Evolutionary conservation across 2,329 filamentous ascomycete genomes (phyloP).

Genomic region (Alternaria burnsii): DNA sequence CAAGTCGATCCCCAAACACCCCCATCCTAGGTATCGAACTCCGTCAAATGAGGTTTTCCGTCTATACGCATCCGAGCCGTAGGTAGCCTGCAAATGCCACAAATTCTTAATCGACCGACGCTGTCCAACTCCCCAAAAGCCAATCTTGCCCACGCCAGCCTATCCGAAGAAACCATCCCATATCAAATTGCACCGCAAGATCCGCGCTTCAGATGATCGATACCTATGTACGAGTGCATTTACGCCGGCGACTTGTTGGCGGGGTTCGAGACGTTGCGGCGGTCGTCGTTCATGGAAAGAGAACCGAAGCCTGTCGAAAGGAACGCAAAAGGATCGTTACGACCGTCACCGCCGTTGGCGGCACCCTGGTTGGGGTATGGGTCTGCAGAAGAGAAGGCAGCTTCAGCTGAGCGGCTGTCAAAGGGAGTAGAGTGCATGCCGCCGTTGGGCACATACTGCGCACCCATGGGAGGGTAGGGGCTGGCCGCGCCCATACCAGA

Average conservation of each 20-base stretch:
- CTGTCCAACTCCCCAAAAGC: slow-evolving; percentile 48
- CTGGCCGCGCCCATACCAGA: slow-evolving; percentile 83
- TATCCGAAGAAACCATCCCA: slow-evolving; percentile 46
- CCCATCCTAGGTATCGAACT: slow-evolving; percentile 50
- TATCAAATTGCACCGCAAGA: slow-evolving; percentile 48
- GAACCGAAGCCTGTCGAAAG: slow-evolving; percentile 76
- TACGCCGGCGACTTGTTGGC: slow-evolving; percentile 53
- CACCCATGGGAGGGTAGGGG: slow-evolving; percentile 78
- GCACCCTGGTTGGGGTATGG: slow-evolving; percentile 82
- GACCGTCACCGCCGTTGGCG: slow-evolving; percentile 68
- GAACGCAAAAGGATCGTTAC: slow-evolving; percentile 82
- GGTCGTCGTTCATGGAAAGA: slow-evolving; percentile 72
- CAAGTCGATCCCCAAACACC: slow-evolving; percentile 47
- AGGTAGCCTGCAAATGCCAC: slow-evolving; percentile 50
- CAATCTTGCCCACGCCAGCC: slow-evolving; percentile 48
- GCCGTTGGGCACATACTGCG: slow-evolving; percentile 78
- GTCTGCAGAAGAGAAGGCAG: slow-evolving; percentile 88
- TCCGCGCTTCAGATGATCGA: slow-evolving; percentile 44
- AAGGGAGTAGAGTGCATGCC: slow-evolving; percentile 87
- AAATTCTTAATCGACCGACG: slow-evolving; percentile 50
- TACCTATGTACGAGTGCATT: slow-evolving; percentile 44
- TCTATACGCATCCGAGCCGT: slow-evolving; percentile 49
- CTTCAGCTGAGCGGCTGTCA: slow-evolving; percentile 91
- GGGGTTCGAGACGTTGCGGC: slow-evolving; percentile 54
- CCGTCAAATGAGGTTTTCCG: slow-evolving; percentile 47